Conservation (phyloP, 2,329 filamentous ascomycete genomes). For the Xenoacremonium recifei region DNA sequence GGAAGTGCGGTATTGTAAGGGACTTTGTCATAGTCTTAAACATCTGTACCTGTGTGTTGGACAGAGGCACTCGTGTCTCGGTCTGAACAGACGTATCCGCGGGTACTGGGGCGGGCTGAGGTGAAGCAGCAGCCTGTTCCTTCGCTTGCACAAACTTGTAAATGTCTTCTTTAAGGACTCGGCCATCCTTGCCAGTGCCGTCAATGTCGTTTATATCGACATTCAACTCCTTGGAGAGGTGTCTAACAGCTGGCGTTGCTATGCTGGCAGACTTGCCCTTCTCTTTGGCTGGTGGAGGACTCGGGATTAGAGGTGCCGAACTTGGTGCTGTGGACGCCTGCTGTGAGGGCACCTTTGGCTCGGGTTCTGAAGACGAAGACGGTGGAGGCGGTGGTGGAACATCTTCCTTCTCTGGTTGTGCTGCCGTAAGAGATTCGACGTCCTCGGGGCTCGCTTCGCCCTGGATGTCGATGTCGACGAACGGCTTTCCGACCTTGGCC, state of each 20-base stretch:
- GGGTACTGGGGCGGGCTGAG: constrained; percentile 16
- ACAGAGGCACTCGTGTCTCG: constrained; percentile 70
- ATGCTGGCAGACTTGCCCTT: constrained; percentile 69
- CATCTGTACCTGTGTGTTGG: constrained; percentile 85
- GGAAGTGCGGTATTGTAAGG: constrained; percentile 87
- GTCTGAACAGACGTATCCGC: constrained; percentile 47
- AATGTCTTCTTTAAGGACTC: constrained; percentile 92
- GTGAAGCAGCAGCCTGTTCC: constrained; percentile 30
- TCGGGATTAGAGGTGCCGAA: not conserved
- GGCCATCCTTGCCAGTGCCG: constrained; percentile 86
- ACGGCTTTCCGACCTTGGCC: constrained; percentile 89
- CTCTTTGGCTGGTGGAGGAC: constrained; percentile 24
- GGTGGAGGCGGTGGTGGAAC: constrained; percentile 18
- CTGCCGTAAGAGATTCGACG: constrained; percentile 33
- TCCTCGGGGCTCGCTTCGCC: constrained; percentile 60
- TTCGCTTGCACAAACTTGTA: constrained; percentile 63
- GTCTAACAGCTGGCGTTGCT: constrained; percentile 89
- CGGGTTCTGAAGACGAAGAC: too few relatives aligned
- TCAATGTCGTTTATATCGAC: constrained; percentile 75
- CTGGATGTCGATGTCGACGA: constrained; percentile 93
- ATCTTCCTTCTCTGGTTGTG: constrained; percentile 29
- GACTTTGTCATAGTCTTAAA: constrained; percentile 97
- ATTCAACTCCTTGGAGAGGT: constrained; percentile 76
- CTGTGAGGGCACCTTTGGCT: constrained; percentile 7
- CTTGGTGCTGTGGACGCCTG: constrained; percentile 5